These are phyloP conservation scores for Takashimella tepidaria DNA, from an alignment of 1,284 basidiomycete genomes.

Conservation along the genomic window DNA sequence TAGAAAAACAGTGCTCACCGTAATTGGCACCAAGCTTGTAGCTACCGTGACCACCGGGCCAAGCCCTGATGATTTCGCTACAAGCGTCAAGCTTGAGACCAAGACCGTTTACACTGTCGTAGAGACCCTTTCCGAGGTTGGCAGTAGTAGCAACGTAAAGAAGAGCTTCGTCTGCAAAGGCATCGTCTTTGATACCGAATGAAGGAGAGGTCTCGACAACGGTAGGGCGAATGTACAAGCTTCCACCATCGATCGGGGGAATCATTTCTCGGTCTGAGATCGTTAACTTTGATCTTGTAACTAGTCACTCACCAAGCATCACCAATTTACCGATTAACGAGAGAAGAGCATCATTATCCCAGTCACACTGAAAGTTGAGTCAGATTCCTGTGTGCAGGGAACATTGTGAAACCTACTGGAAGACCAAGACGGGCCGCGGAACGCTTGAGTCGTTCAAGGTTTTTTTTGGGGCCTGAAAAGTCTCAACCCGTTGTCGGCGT, in stretches of 20 bases:
- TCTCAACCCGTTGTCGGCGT: conserved; percentile 24
- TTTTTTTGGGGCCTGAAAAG: conserved; percentile 35
- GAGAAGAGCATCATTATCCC: conserved; percentile 35
- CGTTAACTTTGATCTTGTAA: too few species aligned
- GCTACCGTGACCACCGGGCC: conserved; percentile 35
- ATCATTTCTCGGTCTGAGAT: conserved; percentile 11
- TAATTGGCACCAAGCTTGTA: conserved; percentile 41
- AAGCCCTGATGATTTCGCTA: conserved; percentile 35
- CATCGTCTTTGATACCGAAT: conserved; percentile 37
- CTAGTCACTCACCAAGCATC: conserved; percentile 25
- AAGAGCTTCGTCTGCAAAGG: conserved; percentile 30
- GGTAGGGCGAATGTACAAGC: conserved; percentile 38
- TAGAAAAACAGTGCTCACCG: conserved; percentile 16
- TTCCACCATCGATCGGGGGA: conserved; percentile 28
- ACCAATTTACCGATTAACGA: conserved; percentile 30
- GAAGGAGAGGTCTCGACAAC: conserved; percentile 35
- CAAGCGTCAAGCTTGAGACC: conserved; percentile 32
- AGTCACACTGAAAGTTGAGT: conserved; percentile 20
- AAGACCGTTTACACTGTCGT: conserved; percentile 20
- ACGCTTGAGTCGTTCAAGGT: conserved; percentile 35
- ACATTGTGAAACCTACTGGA: conserved; percentile 20
- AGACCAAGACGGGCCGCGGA: conserved; percentile 33
- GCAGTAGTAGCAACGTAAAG: conserved; percentile 32
- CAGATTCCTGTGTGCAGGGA: neutral
- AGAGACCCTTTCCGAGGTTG: conserved; percentile 32